Conservation (phyloP, 495 filamentous ascomycete species). For the Filosporella fistucella region DNA sequence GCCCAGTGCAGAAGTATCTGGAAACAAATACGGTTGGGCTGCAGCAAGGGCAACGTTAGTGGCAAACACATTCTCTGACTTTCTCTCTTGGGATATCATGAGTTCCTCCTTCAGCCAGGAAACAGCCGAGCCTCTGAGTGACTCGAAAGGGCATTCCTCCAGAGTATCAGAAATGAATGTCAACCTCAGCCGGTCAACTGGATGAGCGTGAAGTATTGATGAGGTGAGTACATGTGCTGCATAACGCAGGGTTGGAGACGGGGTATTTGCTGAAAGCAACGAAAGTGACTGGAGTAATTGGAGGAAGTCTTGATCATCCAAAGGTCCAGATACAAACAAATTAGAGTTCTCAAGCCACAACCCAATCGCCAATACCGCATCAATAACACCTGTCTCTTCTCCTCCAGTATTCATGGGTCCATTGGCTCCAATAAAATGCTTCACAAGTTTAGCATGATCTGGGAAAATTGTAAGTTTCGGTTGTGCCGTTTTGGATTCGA, state of each 20-base stretch:
- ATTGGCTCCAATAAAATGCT: constrained; percentile 52
- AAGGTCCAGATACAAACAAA: constrained; percentile 22
- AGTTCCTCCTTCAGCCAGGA: constrained; percentile 87
- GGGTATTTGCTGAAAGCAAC: constrained; percentile 63
- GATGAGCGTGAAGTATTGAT: constrained; percentile 69
- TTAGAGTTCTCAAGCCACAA: constrained; percentile 43
- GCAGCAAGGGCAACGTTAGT: constrained; percentile 43
- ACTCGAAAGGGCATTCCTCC: constrained; percentile 72
- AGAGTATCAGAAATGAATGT: constrained; percentile 76
- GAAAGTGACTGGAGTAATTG: constrained; percentile 57
- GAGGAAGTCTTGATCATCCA: constrained; percentile 39
- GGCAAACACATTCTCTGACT: constrained; percentile 50
- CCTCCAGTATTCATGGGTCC: constrained; percentile 31
- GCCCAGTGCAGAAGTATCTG: constrained; percentile 26
- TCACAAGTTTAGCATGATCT: constrained; percentile 53
- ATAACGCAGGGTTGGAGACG: constrained; percentile 61
- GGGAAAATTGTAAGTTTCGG: constrained; percentile 58
- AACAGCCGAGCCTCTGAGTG: constrained; percentile 76
- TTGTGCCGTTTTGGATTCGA: constrained; percentile 36
- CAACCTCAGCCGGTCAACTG: constrained; percentile 62
- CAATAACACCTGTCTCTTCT: constrained; percentile 28
- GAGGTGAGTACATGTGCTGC: constrained; percentile 72
- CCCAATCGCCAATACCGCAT: constrained; percentile 45
- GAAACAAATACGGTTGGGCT: constrained; percentile 44
- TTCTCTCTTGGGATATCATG: constrained; percentile 36